Evolutionary conservation across 2,329 filamentous ascomycete genomes (phyloP).

Genomic region (Penicillium aurantiogriseum): DNA sequence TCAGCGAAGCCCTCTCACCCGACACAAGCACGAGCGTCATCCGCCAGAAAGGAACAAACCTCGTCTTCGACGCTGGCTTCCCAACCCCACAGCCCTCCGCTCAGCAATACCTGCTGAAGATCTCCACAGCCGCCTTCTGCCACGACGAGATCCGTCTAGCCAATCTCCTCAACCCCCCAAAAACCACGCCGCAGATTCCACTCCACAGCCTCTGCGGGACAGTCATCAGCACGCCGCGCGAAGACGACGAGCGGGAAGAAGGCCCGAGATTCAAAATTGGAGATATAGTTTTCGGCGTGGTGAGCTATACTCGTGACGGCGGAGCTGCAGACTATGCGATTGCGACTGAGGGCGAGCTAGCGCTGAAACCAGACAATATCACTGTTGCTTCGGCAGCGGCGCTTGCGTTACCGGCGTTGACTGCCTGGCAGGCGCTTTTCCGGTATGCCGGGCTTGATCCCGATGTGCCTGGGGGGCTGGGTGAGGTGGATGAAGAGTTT

Average conservation of each 20-base stretch:
- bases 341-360: constrained; percentile 40
- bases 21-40: constrained; percentile 9
- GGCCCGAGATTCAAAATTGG: constrained; percentile 42
- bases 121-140: constrained; percentile 40
- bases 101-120: constrained; percentile 44
- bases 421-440: constrained; percentile 46
- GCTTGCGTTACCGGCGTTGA: constrained; percentile 40
- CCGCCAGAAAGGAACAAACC: constrained; percentile 25
- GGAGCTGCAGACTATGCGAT: constrained; percentile 44
- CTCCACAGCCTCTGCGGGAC: constrained; percentile 44
- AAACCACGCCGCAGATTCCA: constrained; percentile 37
- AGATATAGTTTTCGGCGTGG: constrained; percentile 41
- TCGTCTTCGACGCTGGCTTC: constrained; percentile 37
- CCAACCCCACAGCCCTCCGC: constrained; percentile 37
- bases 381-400: constrained; percentile 36
- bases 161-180: constrained; percentile 26
- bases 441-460: constrained; percentile 35
- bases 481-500: background rate
- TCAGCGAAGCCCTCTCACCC: constrained; percentile 10
- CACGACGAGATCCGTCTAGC: constrained; percentile 38
- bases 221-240: constrained; percentile 36
- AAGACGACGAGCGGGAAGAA: constrained; percentile 29
- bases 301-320: constrained; percentile 40
- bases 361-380: constrained; percentile 40
- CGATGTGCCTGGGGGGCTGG: constrained; percentile 9